A percentile compares a stretch with the other conserved stretches of the same genome.
Conservation (phyloP, 192 early-diverging fungal genomes). For the Mortierella alpina region DNA sequence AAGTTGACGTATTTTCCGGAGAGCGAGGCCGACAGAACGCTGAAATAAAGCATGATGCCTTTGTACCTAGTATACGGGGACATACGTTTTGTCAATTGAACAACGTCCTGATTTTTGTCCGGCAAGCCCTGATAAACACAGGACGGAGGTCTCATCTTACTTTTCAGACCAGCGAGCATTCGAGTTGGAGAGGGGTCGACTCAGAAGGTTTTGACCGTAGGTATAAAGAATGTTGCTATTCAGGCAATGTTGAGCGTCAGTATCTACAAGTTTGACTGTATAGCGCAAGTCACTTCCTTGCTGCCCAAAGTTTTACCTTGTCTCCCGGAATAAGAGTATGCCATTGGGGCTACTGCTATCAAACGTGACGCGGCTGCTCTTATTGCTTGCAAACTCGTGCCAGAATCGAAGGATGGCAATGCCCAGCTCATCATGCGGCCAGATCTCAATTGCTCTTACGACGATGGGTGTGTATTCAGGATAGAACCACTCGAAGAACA, state of each 20-base stretch:
- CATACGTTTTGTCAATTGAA: neutral
- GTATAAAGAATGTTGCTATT: conserved; percentile 40
- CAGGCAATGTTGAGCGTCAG: neutral
- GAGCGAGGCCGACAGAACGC: conserved; percentile 73
- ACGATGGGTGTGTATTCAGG: conserved; percentile 74
- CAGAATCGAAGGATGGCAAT: conserved; percentile 82
- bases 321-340: conserved; percentile 90
- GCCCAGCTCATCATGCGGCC: conserved; percentile 69
- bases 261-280: neutral
- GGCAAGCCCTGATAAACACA: neutral
- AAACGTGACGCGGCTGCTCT: conserved; percentile 82
- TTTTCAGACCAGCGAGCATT: conserved; percentile 40
- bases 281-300: neutral
- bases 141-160: conserved; percentile 11
- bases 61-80: conserved; percentile 65
- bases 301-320: conserved; percentile 58
- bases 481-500: conserved; percentile 92
- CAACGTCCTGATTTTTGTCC: neutral
- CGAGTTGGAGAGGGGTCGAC: conserved; percentile 29
- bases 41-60: conserved; percentile 81
- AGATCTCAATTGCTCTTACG: conserved; percentile 74
- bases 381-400: conserved; percentile 86
- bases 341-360: conserved; percentile 89
- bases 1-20: conserved; percentile 90
- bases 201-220: conserved; percentile 42